A percentile compares a stretch with the other conserved stretches of the same genome.
Conservation (phyloP, 2,329 filamentous ascomycete genomes). For the Ophiostoma australiae region DNA sequence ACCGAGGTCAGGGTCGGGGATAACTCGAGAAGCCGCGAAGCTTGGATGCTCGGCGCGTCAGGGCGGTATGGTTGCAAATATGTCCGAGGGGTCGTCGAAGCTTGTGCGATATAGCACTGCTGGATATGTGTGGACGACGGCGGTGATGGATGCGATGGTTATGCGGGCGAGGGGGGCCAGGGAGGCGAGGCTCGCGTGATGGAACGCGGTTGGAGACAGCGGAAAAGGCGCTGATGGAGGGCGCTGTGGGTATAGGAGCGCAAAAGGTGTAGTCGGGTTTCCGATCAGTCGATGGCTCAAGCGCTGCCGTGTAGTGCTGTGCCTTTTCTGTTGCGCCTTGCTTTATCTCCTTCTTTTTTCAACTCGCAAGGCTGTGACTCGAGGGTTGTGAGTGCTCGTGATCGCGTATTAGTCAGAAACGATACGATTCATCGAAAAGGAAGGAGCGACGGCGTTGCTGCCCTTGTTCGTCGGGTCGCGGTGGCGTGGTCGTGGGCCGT, state of each 20-base stretch:
- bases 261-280: not conserved
- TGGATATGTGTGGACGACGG: not conserved
- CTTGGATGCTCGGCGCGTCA: not conserved
- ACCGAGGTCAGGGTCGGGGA: not conserved
- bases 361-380: constrained; percentile 1
- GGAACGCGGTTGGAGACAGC: not conserved
- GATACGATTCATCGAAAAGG: not conserved
- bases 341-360: not conserved
- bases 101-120: not conserved
- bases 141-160: not conserved
- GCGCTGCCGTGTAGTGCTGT: not conserved
- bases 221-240: not conserved
- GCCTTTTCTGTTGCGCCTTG: not conserved
- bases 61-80: not conserved
- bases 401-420: not conserved
- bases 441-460: not conserved
- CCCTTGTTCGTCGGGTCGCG: not conserved
- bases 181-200: not conserved
- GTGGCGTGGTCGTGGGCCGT: not conserved
- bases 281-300: not conserved
- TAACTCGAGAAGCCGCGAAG: not conserved
- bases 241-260: not conserved
- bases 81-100: not conserved
- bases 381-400: not conserved
- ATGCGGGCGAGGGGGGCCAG: not conserved